These are phyloP conservation scores for Dalbergia cochinchinensis DNA, from an alignment of 306 rosid species.

Conservation along the genomic window DNA sequence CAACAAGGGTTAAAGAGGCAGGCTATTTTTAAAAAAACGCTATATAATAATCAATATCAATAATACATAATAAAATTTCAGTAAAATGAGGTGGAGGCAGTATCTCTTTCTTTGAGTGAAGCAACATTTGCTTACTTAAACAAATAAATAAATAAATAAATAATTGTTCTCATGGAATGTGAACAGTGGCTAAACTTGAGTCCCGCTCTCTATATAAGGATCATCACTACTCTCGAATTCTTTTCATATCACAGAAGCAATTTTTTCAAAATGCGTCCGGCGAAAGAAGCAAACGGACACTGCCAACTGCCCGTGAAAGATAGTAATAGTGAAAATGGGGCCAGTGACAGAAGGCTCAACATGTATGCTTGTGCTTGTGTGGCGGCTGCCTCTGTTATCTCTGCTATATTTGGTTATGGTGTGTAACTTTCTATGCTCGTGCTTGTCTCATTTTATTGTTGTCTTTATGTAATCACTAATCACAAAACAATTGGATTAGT, in stretches of 20 bases:
- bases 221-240: neutral
- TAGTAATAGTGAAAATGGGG: conserved; percentile 19
- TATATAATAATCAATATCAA: neutral
- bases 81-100: conserved; percentile 12
- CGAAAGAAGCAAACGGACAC: conserved; percentile 17
- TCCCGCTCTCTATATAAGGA: conserved; percentile 7
- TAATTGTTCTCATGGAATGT: conserved; percentile 5
- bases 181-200: neutral
- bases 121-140: neutral
- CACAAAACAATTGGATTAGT: neutral
- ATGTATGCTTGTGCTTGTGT: conserved; percentile 68
- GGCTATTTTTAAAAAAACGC: neutral
- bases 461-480: neutral
- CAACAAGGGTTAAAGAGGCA: conserved; percentile 16
- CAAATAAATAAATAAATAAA: neutral
- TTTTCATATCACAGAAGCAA: conserved; percentile 3
- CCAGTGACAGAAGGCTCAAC: conserved; percentile 48
- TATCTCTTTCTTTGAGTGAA: conserved; percentile 20
- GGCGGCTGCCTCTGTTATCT: conserved; percentile 61
- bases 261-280: conserved; percentile 12
- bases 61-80: neutral
- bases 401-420: conserved; percentile 62
- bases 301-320: conserved; percentile 37
- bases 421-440: neutral
- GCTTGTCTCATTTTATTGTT: neutral